A percentile compares a stretch with the other conserved stretches of the same genome.
phyloP scores from a whole-genome alignment of 345 rosid genomes.

The Corymbia maculata region DNA sequence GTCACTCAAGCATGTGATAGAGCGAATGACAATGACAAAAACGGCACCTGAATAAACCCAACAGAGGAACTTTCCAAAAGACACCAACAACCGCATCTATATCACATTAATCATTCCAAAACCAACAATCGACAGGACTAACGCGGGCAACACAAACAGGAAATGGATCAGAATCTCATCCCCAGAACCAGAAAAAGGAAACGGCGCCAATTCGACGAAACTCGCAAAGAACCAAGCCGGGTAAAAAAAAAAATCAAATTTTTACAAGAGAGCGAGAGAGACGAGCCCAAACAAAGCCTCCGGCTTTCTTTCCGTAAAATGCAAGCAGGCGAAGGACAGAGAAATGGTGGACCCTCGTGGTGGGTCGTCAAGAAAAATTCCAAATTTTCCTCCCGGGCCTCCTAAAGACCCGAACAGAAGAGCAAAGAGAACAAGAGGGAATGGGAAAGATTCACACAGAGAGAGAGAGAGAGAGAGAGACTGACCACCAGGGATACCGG shows the following conservation, averaged over 20 bases:
- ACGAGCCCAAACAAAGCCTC: neutral
- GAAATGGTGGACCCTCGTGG: neutral
- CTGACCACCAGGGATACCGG: conserved; percentile 69
- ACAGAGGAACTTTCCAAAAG: neutral
- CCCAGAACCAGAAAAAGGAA: neutral
- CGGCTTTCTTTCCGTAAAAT: neutral
- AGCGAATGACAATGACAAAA: neutral
- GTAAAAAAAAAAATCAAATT: neutral
- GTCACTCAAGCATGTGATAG: neutral
- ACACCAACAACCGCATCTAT: neutral
- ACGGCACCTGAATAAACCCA: neutral
- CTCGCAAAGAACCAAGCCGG: neutral
- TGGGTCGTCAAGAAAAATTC: neutral
- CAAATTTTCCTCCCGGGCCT: neutral
- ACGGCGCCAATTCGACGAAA: neutral
- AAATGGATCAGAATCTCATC: neutral
- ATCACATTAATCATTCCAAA: neutral
- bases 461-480: neutral
- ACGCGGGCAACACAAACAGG: neutral
- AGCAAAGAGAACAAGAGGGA: neutral
- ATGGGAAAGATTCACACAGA: neutral
- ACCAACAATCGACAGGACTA: neutral
- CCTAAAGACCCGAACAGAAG: neutral
- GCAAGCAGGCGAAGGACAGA: neutral
- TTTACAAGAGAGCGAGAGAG: neutral